phyloP scores from a whole-genome alignment of 1,139 yeast species.

The Debaryomyces coudertii region DNA sequence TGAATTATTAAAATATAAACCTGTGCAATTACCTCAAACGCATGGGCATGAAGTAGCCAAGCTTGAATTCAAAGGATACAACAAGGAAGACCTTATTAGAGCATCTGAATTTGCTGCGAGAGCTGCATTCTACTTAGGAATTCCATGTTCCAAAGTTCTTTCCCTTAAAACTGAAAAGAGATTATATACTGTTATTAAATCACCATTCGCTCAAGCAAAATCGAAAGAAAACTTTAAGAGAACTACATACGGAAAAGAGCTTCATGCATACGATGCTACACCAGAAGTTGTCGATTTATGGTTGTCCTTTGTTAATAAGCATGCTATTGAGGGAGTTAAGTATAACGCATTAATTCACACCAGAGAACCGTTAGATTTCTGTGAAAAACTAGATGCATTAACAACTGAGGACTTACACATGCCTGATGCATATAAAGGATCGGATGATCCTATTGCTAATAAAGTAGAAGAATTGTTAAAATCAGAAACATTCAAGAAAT shows the following conservation, averaged over 20 bases:
- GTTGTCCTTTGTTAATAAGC: constrained; percentile 77
- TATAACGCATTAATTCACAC: constrained; percentile 73
- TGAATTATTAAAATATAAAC: constrained; percentile 79
- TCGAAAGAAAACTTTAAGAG: constrained; percentile 94
- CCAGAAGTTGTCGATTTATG: constrained; percentile 84
- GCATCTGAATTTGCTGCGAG: constrained; percentile 86
- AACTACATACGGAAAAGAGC: constrained; percentile 72
- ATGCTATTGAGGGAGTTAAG: constrained; percentile 81
- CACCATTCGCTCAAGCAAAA: constrained; percentile 95
- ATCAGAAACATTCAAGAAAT: constrained; percentile 55
- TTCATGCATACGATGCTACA: constrained; percentile 81
- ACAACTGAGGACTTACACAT: constrained; percentile 30
- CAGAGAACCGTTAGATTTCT: constrained; percentile 54
- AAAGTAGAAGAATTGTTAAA: constrained; percentile 75
- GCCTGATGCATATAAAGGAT: constrained; percentile 41
- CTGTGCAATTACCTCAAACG: constrained; percentile 66
- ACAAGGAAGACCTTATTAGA: constrained; percentile 68
- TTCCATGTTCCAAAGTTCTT: constrained; percentile 64
- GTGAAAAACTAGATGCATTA: constrained; percentile 35
- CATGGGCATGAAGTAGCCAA: constrained; percentile 77
- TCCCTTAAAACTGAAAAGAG: constrained; percentile 69
- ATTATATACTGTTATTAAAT: constrained; percentile 89
- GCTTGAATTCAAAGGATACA: constrained; percentile 72
- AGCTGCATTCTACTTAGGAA: constrained; percentile 86
- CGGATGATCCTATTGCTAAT: constrained; percentile 64